These are phyloP conservation scores for Apiospora hydei DNA, from an alignment of 2,329 filamentous ascomycete genomes.

Conservation along the genomic window DNA sequence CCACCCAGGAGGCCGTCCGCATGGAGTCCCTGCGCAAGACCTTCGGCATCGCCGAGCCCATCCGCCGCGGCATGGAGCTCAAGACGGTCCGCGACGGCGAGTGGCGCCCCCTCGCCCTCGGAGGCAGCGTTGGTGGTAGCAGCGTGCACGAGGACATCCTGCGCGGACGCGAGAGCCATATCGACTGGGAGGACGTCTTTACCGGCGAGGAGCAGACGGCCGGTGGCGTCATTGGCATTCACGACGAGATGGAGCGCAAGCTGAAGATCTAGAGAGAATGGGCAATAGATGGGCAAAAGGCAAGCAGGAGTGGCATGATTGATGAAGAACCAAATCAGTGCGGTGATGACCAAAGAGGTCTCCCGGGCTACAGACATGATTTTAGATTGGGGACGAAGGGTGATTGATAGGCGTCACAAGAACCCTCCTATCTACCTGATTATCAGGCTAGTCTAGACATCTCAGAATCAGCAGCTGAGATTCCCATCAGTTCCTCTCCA, in stretches of 20 bases:
- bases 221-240: constrained; percentile 71
- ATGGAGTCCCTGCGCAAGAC: constrained; percentile 87
- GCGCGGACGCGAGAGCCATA: constrained; percentile 75
- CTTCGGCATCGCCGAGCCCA: constrained; percentile 91
- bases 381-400: not conserved
- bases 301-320: not conserved
- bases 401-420: not conserved
- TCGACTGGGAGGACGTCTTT: constrained; percentile 95
- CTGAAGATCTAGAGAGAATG: constrained; percentile 69
- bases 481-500: not conserved
- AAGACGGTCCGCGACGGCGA: constrained; percentile 83
- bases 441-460: not conserved
- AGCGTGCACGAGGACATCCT: constrained; percentile 91
- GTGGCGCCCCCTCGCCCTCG: constrained; percentile 78
- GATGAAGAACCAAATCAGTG: not conserved
- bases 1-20: constrained; percentile 85
- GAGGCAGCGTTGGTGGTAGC: constrained; percentile 56
- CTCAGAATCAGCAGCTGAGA: not conserved
- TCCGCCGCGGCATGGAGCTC: constrained; percentile 93
- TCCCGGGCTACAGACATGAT: not conserved
- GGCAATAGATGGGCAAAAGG: constrained; percentile 22
- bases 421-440: not conserved
- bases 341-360: not conserved
- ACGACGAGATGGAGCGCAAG: constrained; percentile 94
- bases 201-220: constrained; percentile 76